phyloP scores from a whole-genome alignment of 768 basidiomycete genomes.

The Macrolepiota fuliginosa region DNA sequence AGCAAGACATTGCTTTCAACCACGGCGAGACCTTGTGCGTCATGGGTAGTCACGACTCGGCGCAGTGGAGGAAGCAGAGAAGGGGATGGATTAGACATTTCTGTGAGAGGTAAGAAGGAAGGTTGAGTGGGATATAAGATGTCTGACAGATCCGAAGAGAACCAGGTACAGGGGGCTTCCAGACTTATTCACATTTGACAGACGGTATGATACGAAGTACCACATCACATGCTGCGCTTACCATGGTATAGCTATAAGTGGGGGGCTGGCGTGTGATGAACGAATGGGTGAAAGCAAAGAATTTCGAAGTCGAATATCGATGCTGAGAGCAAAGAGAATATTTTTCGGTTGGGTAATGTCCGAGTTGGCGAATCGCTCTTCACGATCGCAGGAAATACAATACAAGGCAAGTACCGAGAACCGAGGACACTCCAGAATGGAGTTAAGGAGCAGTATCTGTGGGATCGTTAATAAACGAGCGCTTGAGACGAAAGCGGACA shows the following conservation, averaged over 20 bases:
- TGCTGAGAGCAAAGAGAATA: slow-evolving; percentile 1
- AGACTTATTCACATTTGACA: slow-evolving; percentile 6
- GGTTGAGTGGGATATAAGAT: slow-evolving; percentile 2
- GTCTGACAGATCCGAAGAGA: slow-evolving; percentile 7
- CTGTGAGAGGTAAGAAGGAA: slow-evolving; percentile 13
- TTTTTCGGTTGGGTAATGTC: slow-evolving; percentile 5
- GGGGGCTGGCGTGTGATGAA: slow-evolving; percentile 7
- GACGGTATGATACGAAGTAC: background rate
- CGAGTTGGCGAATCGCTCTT: background rate
- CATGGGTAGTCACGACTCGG: slow-evolving; percentile 52
- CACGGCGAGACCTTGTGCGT: slow-evolving; percentile 36
- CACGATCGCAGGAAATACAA: slow-evolving; percentile 4
- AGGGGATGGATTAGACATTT: slow-evolving; percentile 25
- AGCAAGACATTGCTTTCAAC: slow-evolving; percentile 35
- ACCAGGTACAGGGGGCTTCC: background rate
- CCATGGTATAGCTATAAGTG: slow-evolving; percentile 1
- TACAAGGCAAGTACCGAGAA: slow-evolving; percentile 10
- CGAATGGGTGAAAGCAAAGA: slow-evolving; percentile 5
- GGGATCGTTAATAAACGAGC: background rate
- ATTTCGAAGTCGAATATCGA: background rate
- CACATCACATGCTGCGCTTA: slow-evolving; percentile 7
- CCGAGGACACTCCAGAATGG: background rate
- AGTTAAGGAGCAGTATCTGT: slow-evolving; percentile 42
- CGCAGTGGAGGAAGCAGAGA: slow-evolving; percentile 36
- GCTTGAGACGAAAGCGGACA: slow-evolving; percentile 27